Percentiles rank a stretch among this genome's conserved stretches.
phyloP scores from a whole-genome alignment of 352 stramenopile species.

The Globisporangium paddicum region DNA sequence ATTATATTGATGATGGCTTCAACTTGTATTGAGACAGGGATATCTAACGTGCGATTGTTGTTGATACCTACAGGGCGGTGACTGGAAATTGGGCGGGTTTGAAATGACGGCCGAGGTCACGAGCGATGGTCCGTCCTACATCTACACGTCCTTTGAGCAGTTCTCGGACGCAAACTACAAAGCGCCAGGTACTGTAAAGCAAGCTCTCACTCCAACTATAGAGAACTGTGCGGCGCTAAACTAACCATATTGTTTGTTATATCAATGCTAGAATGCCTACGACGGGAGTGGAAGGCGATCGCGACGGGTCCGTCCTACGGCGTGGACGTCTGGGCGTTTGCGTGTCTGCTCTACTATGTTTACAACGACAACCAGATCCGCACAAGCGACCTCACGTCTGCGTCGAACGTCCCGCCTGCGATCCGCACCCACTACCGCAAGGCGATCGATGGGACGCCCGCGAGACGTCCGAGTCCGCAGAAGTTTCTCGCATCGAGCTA shows the following conservation, averaged over 20 bases:
- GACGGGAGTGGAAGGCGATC: constrained; percentile 72
- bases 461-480: constrained; percentile 69
- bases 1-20: neutral
- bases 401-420: constrained; percentile 60
- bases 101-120: constrained; percentile 88
- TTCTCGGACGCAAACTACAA: constrained; percentile 79
- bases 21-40: neutral
- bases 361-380: constrained; percentile 72
- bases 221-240: neutral
- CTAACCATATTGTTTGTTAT: neutral
- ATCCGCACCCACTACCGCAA: constrained; percentile 76
- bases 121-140: constrained; percentile 66
- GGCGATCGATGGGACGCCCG: constrained; percentile 63
- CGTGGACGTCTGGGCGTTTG: constrained; percentile 77
- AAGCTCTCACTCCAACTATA: neutral
- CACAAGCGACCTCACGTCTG: constrained; percentile 45
- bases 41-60: neutral
- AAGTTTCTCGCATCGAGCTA: constrained; percentile 88
- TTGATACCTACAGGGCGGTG: constrained; percentile 57
- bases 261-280: constrained; percentile 66
- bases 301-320: constrained; percentile 41
- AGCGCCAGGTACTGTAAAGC: constrained; percentile 57
- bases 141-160: constrained; percentile 83
- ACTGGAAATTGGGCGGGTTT: constrained; percentile 96
- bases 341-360: constrained; percentile 70